Evolutionary conservation across 1,284 basidiomycete species (phyloP), one percentile per base, ranked within the genome.

Genomic region (Ustilago trichophora): DNA sequence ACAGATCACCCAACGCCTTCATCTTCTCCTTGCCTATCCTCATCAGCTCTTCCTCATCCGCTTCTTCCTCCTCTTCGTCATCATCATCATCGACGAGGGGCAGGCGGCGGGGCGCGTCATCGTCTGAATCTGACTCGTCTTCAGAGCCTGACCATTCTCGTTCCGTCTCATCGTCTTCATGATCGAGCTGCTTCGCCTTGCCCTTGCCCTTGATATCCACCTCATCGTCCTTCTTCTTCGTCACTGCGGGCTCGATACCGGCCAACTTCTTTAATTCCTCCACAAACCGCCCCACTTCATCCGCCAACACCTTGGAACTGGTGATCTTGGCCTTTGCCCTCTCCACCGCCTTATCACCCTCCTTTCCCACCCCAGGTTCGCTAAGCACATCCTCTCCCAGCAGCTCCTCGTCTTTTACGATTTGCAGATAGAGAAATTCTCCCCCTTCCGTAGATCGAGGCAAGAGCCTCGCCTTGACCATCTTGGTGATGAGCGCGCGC

Each of bases 301-400:
- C 84, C 0, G 91, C 88, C 11, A 93, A 84, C 16, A 85, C 82
- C 80, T 91, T 93, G 2, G 89, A 89, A 73, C 90, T 92, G 36
- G 90, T 84, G 21, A 94, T 82, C 24, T 90, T 87, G 54, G 86
- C 88, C 72, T 90, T 88, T 1, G 90, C 87, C 80, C 90, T 90
- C 7, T 85, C 85, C 15, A 83, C 75, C 2, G 85, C 80, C 19
- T 85, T 52, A 15, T 59, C 51, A 9, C 52, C 53, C 15, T 42
- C 49, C 5, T 13, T 44, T 15, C 15, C 25, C 3, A 41, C 44
- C 27, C 13, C 13, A 1, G 36, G 32, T n/a, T 58, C 58, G 10
- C 49, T 49, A 13, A 77, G 40, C 13, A 67, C 52, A 42, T 58
- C 72, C 47, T 66, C 67, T 9, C 75, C 76, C 16, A 82, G 53